Base-by-base conservation (phyloP, 176 grass and related monocot genomes). In the Oryza australiensis region DNA sequence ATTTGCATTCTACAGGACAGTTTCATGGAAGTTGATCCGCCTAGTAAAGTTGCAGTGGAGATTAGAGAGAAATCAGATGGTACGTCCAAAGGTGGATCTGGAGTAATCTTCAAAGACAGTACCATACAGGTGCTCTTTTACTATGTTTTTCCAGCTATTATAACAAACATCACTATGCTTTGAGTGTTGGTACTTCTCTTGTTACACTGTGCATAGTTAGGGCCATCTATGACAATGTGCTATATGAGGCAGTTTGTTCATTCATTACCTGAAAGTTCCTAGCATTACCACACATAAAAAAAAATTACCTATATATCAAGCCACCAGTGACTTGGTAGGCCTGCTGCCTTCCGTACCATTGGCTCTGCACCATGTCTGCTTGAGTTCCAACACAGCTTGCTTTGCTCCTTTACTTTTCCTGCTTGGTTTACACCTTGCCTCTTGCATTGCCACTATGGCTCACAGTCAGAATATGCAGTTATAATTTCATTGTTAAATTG, bases 21-120 rank as follows among this genome's bases (percentile, higher is more conserved):
- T 83, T 68, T 76, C 20, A 89, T 89, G 79, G 84, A 92, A 76
- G 74, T 86, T 86, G 84, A 92, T 89, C 22, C 26, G 0, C 80
- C 83, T 78, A 40, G 79, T 67, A 76, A 64, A 73, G 63, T 75
- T 80, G 33, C 73, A 62, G 28, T 74, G 60, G 66, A 80, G 43
- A 73, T 72, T 29, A 81, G 60, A 81, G 87, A 80, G 12, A 43
- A 37, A 28, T 27, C 48, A 68, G 30, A 43, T 76, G 66, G 66
- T 30, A 26, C 0, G 15, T 68, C 76, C 23, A 87, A 89, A 62
- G 66, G 57, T 69, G 90, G 76, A 41, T 66, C 81, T 10, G 81
- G 64, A 73, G 66, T 26, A 73, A 81, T 40, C 73, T 18, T 72
- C 72, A 78, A 73, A 28, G 72, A 34, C 23, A 75, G 49, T 32